These are phyloP conservation scores for Arthroderma uncinatum DNA, from an alignment of 2,329 filamentous ascomycete genomes.

Conservation along the genomic window DNA sequence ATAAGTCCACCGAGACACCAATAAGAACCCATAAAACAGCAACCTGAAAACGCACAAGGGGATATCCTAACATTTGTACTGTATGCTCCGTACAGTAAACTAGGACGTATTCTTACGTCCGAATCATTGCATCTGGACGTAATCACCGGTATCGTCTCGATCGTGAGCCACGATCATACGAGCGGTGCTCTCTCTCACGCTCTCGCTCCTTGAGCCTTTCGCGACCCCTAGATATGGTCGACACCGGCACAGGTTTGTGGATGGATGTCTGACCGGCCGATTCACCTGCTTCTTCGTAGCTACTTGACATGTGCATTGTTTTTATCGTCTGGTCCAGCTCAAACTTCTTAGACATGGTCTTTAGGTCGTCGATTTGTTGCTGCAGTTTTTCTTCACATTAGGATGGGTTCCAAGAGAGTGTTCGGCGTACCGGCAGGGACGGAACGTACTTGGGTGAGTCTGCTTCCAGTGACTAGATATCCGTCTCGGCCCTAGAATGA, in stretches of 20 bases:
- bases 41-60: neutral
- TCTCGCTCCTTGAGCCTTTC: conserved; percentile 14
- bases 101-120: neutral
- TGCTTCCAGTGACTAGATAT: conserved; percentile 37
- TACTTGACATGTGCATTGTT: conserved; percentile 24
- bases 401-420: neutral
- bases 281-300: conserved; percentile 19
- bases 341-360: conserved; percentile 37
- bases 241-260: conserved; percentile 34
- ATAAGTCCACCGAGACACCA: neutral
- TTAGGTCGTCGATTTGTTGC: conserved; percentile 42
- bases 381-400: conserved; percentile 20
- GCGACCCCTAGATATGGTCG: conserved; percentile 19
- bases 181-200: conserved; percentile 11
- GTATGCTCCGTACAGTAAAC: neutral
- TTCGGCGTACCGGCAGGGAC: neutral
- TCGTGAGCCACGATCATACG: conserved; percentile 12
- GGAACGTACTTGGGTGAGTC: conserved; percentile 35
- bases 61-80: neutral
- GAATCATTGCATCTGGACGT: neutral
- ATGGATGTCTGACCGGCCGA: conserved; percentile 30
- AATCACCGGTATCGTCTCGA: conserved; percentile 15
- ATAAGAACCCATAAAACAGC: neutral
- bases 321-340: conserved; percentile 38
- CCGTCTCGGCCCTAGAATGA: conserved; percentile 38